phyloP scores from a whole-genome alignment of 2,329 filamentous ascomycete genomes.

The Coniochaeta pulveracea region DNA sequence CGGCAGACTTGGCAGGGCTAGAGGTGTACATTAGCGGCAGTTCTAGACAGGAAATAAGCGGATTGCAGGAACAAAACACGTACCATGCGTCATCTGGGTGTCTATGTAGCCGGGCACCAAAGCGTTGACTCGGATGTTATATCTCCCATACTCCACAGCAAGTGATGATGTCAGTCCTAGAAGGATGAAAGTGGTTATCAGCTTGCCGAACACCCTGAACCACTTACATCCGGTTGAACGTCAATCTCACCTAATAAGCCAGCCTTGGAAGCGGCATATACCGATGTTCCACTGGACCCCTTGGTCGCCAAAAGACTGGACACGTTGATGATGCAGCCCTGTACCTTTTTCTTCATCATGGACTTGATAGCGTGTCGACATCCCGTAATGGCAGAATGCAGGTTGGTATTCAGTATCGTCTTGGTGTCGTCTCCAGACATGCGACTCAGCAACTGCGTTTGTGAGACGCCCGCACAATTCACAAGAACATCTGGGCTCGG shows the following conservation, averaged over 20 bases:
- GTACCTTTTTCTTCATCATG: conserved; percentile 24
- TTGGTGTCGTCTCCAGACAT: conserved; percentile 39
- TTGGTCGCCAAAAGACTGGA: conserved; percentile 63
- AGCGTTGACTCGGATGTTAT: conserved; percentile 64
- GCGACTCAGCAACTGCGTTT: conserved; percentile 50
- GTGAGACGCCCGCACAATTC: conserved; percentile 68
- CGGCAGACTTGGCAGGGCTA: no score
- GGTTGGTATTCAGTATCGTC: conserved; percentile 56
- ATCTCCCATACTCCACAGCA: conserved; percentile 47
- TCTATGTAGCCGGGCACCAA: conserved; percentile 76
- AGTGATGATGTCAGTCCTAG: conserved; percentile 58
- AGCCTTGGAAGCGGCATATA: conserved; percentile 72
- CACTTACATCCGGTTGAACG: neutral
- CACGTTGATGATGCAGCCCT: conserved; percentile 67
- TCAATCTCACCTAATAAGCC: conserved; percentile 52
- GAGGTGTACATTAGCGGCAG: no score
- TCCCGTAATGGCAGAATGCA: conserved; percentile 52
- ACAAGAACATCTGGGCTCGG: conserved; percentile 46
- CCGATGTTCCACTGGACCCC: conserved; percentile 57
- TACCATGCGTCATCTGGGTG: conserved; percentile 69
- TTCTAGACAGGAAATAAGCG: neutral
- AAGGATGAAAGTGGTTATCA: neutral
- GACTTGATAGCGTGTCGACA: conserved; percentile 39
- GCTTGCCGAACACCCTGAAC: no score
- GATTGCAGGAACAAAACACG: conserved; percentile 8